These are phyloP conservation scores for Phellinidium pouzarii DNA, from an alignment of 1,284 basidiomycete genomes.

Conservation along the genomic window DNA sequence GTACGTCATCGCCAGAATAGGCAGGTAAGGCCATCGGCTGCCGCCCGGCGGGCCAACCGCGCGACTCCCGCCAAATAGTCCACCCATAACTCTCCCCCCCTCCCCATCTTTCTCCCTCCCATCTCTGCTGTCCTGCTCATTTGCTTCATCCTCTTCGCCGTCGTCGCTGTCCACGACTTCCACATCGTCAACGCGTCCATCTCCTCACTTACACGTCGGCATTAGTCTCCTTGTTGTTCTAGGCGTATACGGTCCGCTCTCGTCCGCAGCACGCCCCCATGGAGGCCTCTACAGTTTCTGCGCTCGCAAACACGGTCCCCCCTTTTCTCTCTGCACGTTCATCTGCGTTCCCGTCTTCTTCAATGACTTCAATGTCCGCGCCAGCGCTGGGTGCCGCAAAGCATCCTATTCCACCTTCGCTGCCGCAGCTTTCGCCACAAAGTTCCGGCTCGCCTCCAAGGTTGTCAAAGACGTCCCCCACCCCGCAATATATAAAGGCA, in stretches of 20 bases:
- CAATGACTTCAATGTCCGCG: background rate
- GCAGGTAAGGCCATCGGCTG: too few relatives aligned
- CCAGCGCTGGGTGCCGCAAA: background rate
- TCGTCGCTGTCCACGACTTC: background rate
- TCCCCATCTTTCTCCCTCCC: background rate
- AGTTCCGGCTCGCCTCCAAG: background rate
- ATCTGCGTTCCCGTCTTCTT: background rate
- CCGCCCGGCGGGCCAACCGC: constrained; percentile 7
- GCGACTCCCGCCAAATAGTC: constrained; percentile 5
- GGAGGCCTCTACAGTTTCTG: background rate
- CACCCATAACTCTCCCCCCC: background rate
- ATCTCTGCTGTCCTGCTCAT: background rate
- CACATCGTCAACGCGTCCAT: too few relatives aligned
- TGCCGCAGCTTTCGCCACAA: too few relatives aligned
- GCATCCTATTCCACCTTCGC: background rate
- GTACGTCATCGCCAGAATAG: too few relatives aligned
- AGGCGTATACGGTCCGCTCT: too few relatives aligned
- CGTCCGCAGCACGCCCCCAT: background rate
- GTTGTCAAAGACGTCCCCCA: background rate
- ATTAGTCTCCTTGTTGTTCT: too few relatives aligned
- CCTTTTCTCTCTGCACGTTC: background rate
- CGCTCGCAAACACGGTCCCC: background rate
- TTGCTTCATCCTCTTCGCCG: background rate
- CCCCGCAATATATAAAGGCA: background rate
- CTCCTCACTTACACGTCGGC: too few relatives aligned